phyloP scores from a whole-genome alignment of 768 basidiomycete genomes.

The Boletus tomentosulus region DNA sequence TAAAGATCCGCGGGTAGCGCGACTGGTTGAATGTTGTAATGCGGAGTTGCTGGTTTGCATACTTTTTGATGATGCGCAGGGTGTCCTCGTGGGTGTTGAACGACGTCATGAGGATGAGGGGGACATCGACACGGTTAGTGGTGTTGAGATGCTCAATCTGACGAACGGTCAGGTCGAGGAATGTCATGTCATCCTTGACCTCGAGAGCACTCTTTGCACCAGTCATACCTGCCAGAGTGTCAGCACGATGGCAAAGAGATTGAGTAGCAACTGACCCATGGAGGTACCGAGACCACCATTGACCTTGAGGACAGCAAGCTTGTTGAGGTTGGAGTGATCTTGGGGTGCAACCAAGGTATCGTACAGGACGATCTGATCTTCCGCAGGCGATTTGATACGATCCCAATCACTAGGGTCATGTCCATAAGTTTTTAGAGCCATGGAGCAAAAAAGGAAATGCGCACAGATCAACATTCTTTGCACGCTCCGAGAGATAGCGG shows the following conservation, averaged over 20 bases:
- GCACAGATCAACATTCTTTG: conserved; percentile 66
- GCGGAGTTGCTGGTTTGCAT: conserved; percentile 73
- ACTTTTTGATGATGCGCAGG: conserved; percentile 74
- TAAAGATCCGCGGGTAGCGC: conserved; percentile 68
- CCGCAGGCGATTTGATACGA: conserved; percentile 57
- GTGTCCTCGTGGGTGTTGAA: conserved; percentile 82
- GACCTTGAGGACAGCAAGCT: conserved; percentile 74
- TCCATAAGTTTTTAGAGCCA: neutral
- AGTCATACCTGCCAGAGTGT: conserved; percentile 40
- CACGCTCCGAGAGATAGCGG: conserved; percentile 70
- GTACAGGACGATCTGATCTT: conserved; percentile 62
- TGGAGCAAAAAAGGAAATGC: conserved; percentile 27
- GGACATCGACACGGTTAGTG: conserved; percentile 59
- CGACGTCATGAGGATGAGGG: conserved; percentile 78
- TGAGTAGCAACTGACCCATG: conserved; percentile 38
- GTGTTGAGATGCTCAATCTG: conserved; percentile 71
- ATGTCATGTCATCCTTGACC: conserved; percentile 69
- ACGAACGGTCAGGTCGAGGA: conserved; percentile 61
- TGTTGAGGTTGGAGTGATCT: conserved; percentile 52
- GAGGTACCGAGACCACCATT: conserved; percentile 74
- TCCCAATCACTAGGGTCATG: conserved; percentile 32
- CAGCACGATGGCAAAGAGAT: neutral
- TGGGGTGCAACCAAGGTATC: conserved; percentile 41
- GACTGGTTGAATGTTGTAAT: conserved; percentile 72
- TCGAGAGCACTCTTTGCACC: conserved; percentile 72